Percentiles rank a stretch among this genome's conserved stretches.
phyloP scores from a whole-genome alignment of 129 eudicot species.

The Erigeron canadensis region DNA sequence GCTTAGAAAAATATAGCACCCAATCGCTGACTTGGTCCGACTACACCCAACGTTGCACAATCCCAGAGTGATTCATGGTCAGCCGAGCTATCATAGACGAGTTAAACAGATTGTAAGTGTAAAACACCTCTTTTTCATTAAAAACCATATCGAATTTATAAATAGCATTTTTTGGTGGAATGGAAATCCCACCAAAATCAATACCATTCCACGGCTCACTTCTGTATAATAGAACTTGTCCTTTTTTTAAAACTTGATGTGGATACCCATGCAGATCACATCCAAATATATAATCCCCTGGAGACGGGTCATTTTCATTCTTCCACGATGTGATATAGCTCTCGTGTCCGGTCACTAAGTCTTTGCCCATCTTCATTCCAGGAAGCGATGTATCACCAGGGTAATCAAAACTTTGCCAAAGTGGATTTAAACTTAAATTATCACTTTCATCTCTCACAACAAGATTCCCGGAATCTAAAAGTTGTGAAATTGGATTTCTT shows the following conservation, averaged over 20 bases:
- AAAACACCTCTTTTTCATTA: slow-evolving; percentile 37
- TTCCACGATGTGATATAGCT: slow-evolving; percentile 51
- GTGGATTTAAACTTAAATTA: not conserved
- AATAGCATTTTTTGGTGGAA: slow-evolving; percentile 22
- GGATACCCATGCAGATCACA: slow-evolving; percentile 52
- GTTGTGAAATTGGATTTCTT: slow-evolving; percentile 42
- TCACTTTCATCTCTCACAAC: slow-evolving; percentile 34
- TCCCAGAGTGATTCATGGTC: slow-evolving; percentile 38
- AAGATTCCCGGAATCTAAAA: slow-evolving; percentile 54
- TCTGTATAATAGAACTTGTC: slow-evolving; percentile 15
- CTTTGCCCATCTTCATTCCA: slow-evolving; percentile 39
- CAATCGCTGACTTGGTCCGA: slow-evolving; percentile 36
- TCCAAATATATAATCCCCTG: slow-evolving; percentile 39
- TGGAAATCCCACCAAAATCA: slow-evolving; percentile 42
- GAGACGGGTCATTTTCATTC: slow-evolving; percentile 52
- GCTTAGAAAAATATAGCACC: slow-evolving; percentile 34
- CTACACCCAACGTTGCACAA: slow-evolving; percentile 50
- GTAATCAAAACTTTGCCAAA: slow-evolving; percentile 63
- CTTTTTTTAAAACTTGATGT: slow-evolving; percentile 39
- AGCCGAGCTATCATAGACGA: slow-evolving; percentile 34
- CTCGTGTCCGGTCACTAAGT: slow-evolving; percentile 34
- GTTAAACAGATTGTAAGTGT: slow-evolving; percentile 17
- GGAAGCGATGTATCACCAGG: slow-evolving; percentile 49
- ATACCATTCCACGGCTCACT: slow-evolving; percentile 68
- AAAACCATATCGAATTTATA: slow-evolving; percentile 27